Evolutionary conservation across 2,329 filamentous ascomycete genomes (phyloP).

Genomic region (Pseudonectria foliicola): DNA sequence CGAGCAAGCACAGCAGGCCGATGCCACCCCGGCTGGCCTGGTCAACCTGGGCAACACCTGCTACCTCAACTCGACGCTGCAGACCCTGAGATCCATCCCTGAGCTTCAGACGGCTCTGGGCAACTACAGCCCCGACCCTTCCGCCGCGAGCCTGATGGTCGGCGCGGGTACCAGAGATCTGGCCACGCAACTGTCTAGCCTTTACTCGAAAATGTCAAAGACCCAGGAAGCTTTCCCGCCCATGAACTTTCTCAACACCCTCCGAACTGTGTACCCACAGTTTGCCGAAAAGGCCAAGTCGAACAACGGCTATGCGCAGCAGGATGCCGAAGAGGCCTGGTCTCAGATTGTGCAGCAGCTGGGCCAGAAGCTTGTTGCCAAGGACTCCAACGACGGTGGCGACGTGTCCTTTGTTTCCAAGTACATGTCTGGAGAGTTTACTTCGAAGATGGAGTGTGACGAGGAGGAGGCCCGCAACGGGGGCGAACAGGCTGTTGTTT

Average conservation of each 20-base stretch:
- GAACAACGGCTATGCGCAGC: slow-evolving; percentile 84
- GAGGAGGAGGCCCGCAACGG: slow-evolving; percentile 68
- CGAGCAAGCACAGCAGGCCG: slow-evolving; percentile 74
- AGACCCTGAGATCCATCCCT: slow-evolving; percentile 79
- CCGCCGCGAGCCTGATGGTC: slow-evolving; percentile 41
- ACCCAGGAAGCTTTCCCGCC: slow-evolving; percentile 86
- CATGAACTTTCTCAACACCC: slow-evolving; percentile 70
- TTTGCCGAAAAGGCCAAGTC: slow-evolving; percentile 85
- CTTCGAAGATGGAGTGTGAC: slow-evolving; percentile 73
- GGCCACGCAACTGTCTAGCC: slow-evolving; percentile 66
- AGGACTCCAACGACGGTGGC: slow-evolving; percentile 39
- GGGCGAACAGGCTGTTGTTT: slow-evolving; percentile 62
- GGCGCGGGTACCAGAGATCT: slow-evolving; percentile 48
- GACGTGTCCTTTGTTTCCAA: slow-evolving; percentile 76
- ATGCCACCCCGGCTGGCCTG: slow-evolving; percentile 80
- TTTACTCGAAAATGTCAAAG: slow-evolving; percentile 84
- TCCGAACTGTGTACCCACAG: slow-evolving; percentile 78
- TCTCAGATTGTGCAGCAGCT: slow-evolving; percentile 86
- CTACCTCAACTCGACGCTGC: slow-evolving; percentile 96
- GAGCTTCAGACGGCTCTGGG: slow-evolving; percentile 77
- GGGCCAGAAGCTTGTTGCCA: slow-evolving; percentile 66
- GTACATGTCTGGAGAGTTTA: slow-evolving; percentile 80
- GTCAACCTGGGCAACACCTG: slow-evolving; percentile 96
- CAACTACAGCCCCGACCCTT: slow-evolving; percentile 40
- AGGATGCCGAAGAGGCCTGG: slow-evolving; percentile 98